Evolutionary conservation across 805 yeast species (phyloP), one percentile per base, ranked within the genome.

Genomic region (Ogataea paradorogensis): DNA sequence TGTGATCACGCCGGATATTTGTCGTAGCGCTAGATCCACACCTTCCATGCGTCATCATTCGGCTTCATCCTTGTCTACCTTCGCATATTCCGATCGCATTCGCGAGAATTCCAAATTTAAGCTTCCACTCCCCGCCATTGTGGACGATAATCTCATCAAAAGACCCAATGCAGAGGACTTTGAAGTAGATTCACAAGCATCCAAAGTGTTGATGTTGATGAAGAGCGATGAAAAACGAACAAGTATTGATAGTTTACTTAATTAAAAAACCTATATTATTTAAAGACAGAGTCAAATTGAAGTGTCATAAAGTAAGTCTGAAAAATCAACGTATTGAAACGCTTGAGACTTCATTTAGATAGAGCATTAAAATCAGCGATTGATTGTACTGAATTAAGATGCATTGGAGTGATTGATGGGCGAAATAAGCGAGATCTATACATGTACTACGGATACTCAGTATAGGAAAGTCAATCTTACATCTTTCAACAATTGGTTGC

Each of bases 401-500:
- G 20, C 6, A 6, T 18, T 18, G 20, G 20, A 18, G 20, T 18
- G 20, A 18, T 18, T 18, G 20, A 18, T 18, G 20, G 20, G 6
- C 6, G 4, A 18, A 18, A 6, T 18, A 4, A 6, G 6, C 20
- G 6, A 6, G 6, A 18, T 18, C 20, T 18, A 5, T 18, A 18
- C 6, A 18, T 18, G 4, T 18, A 5, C 20, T 18, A 6, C 6
- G 6, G 6, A 5, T 18, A 18, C 20, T 18, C 20, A 5, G 4
- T 6, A 18, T 18, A 5, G 6, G 9, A 4, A 23, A 23, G 10
- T 9, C 25, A 23, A 7, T 9, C 25, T 7, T 15, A 3, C 14
- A 13, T 15, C 4, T 10, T 34, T 20, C 38, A 43, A 32, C 35
- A 58, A 55, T 43, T 65, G 93, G 93, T 81, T 82, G 80, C 82